These are phyloP conservation scores for Trichoderma sp. DNA, from an alignment of 2,329 filamentous ascomycete genomes.

Conservation along the genomic window DNA sequence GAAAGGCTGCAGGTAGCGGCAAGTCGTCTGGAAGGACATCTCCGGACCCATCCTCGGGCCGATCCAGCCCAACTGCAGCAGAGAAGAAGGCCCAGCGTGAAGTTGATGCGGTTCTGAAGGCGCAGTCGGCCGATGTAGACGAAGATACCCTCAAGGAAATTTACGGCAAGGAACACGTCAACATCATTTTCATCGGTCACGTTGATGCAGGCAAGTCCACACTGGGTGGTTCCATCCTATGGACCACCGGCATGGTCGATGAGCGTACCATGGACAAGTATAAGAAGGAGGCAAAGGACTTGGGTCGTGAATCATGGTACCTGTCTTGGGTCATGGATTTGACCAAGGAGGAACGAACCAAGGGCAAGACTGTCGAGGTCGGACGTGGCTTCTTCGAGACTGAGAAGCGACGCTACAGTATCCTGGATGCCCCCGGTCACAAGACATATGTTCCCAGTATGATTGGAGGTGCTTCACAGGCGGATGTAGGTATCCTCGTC, in stretches of 20 bases:
- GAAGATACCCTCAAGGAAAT: slow-evolving; percentile 82
- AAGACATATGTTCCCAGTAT: slow-evolving; percentile 98
- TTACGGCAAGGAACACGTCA: slow-evolving; percentile 89
- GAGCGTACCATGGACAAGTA: slow-evolving; percentile 98
- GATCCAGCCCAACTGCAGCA: slow-evolving; percentile 69
- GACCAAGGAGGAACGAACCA: slow-evolving; percentile 91
- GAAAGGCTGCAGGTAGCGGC: slow-evolving; percentile 38
- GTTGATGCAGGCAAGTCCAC: slow-evolving; percentile 98
- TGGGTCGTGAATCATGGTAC: slow-evolving; percentile 97
- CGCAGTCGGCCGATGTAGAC: slow-evolving; percentile 72
- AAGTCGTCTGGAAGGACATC: slow-evolving; percentile 68
- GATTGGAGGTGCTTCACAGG: slow-evolving; percentile 93
- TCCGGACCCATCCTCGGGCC: slow-evolving; percentile 77
- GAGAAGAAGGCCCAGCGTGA: slow-evolving; percentile 59
- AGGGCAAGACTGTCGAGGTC: slow-evolving; percentile 98
- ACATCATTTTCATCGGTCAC: slow-evolving; percentile 97
- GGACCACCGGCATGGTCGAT: slow-evolving; percentile 97
- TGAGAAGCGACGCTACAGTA: slow-evolving; percentile 92
- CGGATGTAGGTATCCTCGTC: slow-evolving; percentile 90
- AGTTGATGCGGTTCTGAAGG: slow-evolving; percentile 78
- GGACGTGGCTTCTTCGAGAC: slow-evolving; percentile 96
- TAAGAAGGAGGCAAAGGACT: slow-evolving; percentile 92
- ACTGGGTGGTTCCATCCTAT: slow-evolving; percentile 87
- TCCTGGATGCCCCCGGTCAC: slow-evolving; percentile 94
- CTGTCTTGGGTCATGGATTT: slow-evolving; percentile 97